Conservation (phyloP, 83 land plant genomes). For the Isoetes engelmannii region DNA sequence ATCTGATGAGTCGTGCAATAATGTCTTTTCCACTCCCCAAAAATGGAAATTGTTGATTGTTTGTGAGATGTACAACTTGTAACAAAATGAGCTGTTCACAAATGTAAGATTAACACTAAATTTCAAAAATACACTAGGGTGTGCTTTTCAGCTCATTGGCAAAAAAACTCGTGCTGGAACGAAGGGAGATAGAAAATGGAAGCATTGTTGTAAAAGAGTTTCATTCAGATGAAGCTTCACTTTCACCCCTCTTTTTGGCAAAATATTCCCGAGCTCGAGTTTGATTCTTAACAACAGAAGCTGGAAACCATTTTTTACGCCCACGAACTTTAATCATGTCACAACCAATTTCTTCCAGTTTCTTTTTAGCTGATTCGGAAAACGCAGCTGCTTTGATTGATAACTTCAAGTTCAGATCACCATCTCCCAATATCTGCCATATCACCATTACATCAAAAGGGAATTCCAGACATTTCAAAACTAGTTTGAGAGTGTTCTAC, state of each 20-base stretch:
- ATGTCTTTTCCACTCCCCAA: no score
- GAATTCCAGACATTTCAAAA: not conserved
- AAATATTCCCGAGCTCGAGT: slow-evolving; percentile 89
- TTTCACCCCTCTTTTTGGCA: slow-evolving; percentile 60
- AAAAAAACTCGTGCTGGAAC: no score
- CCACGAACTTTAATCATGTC: slow-evolving; percentile 65
- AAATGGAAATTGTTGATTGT: no score
- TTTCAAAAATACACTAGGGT: no score
- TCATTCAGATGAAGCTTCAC: no score
- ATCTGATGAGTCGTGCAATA: no score
- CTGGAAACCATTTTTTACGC: slow-evolving; percentile 83
- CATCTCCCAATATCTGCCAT: slow-evolving; percentile 72
- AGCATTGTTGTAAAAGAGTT: no score
- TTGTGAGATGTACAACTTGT: no score
- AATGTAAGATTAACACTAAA: no score
- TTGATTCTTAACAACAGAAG: slow-evolving; percentile 59
- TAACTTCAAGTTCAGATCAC: slow-evolving; percentile 63
- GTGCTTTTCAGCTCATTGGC: no score
- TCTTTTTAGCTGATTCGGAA: slow-evolving; percentile 76
- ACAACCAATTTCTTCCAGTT: slow-evolving; percentile 81
- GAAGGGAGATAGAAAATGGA: no score
- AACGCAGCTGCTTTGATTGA: slow-evolving; percentile 78
- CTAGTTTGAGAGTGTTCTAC: not conserved
- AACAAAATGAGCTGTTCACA: no score
- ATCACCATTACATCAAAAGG: not conserved